Evolutionary conservation across 1,284 basidiomycete genomes (phyloP), one percentile per base, ranked within the genome.

Genomic region (Ceratobasidium sp.): DNA sequence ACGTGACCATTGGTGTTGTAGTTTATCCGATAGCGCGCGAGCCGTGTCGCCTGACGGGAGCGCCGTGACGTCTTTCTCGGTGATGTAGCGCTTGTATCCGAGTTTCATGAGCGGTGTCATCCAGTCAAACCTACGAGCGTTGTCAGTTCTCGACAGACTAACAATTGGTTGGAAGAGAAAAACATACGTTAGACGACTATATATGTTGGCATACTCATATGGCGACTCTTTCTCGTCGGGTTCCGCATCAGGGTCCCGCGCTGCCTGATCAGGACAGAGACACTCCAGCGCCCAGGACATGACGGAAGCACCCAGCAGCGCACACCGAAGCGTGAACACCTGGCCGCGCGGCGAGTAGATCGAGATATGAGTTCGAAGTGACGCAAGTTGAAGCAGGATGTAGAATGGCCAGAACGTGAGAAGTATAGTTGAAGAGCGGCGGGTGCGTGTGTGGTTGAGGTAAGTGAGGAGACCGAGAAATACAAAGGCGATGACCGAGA

Each of bases 371-470:
- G 95, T 94, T 3, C 94, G 89, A 0, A 91, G 86, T 88, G 92
- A 91, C 38, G 95, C 83, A 3, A 86, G 82, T 0, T 90, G 82
- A 0, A 87, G 86, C 26, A 89, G 40, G 12, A 90, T 77, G 81
- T 96, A 95, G 3, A 89, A 70, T 0, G 96, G 94, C 93, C 94
- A 97, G 85, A 95, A 96, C 69, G 97, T 85, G 28, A 98, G 89
- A 40, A 96, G 85, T 28, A 91, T 84, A 0, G 93, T 89, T 0
- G 95, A 96, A 0, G 96, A 94, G 10, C 90, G 89, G 17, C 92
- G 90, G 0, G 91, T 90, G n/a, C 92, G 91, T 54, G 90, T 90
- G 84, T 98, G 96, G 82, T 95, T 96, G 79, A 90, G 68, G 75
- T 82, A 81, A 0, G 85, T 84, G 7, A 86, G 81, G 44, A 82